Base-by-base conservation (phyloP, 139 green algal species). In the Zygnema circumcarinatum region DNA sequence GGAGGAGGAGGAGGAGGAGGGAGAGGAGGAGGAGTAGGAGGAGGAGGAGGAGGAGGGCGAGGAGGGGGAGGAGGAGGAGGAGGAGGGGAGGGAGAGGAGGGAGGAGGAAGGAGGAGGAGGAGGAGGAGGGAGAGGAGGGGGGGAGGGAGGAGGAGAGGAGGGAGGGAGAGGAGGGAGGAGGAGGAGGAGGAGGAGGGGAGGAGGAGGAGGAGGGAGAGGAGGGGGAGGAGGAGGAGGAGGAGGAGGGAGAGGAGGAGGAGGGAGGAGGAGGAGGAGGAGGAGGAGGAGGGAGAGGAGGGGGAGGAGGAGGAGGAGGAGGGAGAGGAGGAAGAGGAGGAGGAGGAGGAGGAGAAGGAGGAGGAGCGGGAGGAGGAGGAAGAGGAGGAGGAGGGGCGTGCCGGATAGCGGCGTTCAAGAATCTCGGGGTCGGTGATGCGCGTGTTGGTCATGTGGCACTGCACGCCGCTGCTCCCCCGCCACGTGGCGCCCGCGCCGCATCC, bases 401-500 rank as follows among this genome's bases (percentile, higher is more conserved):
- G 88, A 67, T 90, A 93, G 25, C 91, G 81, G 1, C 95, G 83
- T 93, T 99, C 96, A 38, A 98, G 87, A 36, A 98, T 96, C 87
- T 99, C 96, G 0, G 96, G 95, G 84, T 97, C 94, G 0, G 96
- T 99, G 92, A 98, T 98, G 38, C 96, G 94, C 20, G 97, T 98
- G 93, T 99, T 99, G 89, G 97, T 99, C 97, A 99, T 99, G 95
- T 99, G 97, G 0, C 94, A 97, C 90, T 99, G 97, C 78, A 99
- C 95, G 1, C 95, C 97, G 87, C 87, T 94, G 74, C 94, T 94
- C 31, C 97, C 97, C 41, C 96, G 84, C 95, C 96, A 99, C 25
- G 91, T 91, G 0, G 96, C 95, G 0, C 97, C 97, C 3, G 97
- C 97, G 3, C 97, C 97, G 0, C 94, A 94, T 1, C 97, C 97